phyloP scores from a whole-genome alignment of 148 eudicot species.

The Nepenthes mirabilis region DNA sequence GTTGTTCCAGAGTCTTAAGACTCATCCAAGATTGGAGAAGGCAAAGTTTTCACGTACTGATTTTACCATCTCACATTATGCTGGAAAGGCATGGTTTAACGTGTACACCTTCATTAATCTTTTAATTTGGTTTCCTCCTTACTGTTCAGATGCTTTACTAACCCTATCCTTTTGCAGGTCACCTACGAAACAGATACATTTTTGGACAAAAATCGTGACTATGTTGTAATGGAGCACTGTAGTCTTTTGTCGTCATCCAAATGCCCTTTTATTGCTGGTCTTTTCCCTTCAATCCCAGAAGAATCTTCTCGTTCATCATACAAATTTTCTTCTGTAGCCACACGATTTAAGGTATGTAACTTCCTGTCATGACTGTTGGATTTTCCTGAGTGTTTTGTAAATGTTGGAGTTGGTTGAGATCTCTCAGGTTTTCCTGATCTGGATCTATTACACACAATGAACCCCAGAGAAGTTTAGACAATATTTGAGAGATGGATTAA shows the following conservation, averaged over 20 bases:
- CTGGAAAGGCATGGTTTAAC: conserved; percentile 66
- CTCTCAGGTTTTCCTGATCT: too few relatives aligned
- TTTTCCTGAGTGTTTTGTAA: neutral
- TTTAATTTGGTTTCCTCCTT: neutral
- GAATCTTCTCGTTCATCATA: conserved; percentile 87
- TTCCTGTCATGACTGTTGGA: conserved; percentile 1
- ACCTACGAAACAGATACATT: conserved; percentile 78
- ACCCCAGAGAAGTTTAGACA: too few relatives aligned
- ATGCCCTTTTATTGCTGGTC: conserved; percentile 64
- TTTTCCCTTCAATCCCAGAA: conserved; percentile 62
- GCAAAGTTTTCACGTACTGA: conserved; percentile 92
- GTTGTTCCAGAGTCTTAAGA: conserved; percentile 68
- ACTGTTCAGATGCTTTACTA: neutral
- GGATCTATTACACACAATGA: too few relatives aligned
- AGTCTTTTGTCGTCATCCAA: conserved; percentile 67
- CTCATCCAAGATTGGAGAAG: conserved; percentile 78
- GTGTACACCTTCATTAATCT: neutral
- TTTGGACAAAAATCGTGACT: conserved; percentile 92
- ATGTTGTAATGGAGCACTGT: conserved; percentile 90
- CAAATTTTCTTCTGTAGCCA: conserved; percentile 90
- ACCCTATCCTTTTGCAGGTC: conserved; percentile 35
- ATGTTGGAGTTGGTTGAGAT: too few relatives aligned
- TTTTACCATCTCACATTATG: conserved; percentile 85
- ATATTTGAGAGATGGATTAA: too few relatives aligned
- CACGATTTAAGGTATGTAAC: conserved; percentile 73